Conservation (phyloP, 192 early-diverging fungal genomes). For the Rhizoclosmatium sp. region DNA sequence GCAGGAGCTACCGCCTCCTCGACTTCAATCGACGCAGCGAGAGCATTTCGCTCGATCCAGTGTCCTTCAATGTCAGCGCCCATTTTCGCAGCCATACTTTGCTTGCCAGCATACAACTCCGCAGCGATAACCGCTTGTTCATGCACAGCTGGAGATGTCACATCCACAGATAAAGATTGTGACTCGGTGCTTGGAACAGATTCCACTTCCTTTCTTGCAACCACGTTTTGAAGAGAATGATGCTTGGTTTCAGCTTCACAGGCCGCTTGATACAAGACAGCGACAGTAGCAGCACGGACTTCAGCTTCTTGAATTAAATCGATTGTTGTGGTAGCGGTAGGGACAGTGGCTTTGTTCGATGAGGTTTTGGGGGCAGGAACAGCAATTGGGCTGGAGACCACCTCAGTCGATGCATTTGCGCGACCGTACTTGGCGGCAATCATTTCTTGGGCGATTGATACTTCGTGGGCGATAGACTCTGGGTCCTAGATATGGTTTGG, state of each 20-base stretch:
- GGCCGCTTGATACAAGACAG: not conserved
- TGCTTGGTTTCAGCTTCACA: not conserved
- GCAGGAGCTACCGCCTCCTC: not conserved
- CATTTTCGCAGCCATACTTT: not conserved
- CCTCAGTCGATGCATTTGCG: not conserved
- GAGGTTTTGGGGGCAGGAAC: not conserved
- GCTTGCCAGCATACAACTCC: not conserved
- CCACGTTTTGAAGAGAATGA: not conserved
- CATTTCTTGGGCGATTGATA: not conserved
- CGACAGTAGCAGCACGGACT: not conserved
- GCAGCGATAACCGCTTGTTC: not conserved
- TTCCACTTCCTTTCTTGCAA: not conserved
- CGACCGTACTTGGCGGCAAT: not conserved
- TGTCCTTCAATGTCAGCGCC: not conserved
- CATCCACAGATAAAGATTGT: not conserved
- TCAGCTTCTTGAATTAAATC: not conserved
- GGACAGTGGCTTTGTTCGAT: not conserved
- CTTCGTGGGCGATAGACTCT: not conserved
- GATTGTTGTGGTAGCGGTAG: not conserved
- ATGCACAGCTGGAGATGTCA: not conserved
- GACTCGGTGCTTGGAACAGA: not conserved
- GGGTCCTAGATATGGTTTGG: not conserved
- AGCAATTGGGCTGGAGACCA: not conserved
- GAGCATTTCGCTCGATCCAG: not conserved
- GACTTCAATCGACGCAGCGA: not conserved